Evolutionary conservation across 257 asterid genomes (phyloP).

Genomic region (Solanum pimpinellifolium): DNA sequence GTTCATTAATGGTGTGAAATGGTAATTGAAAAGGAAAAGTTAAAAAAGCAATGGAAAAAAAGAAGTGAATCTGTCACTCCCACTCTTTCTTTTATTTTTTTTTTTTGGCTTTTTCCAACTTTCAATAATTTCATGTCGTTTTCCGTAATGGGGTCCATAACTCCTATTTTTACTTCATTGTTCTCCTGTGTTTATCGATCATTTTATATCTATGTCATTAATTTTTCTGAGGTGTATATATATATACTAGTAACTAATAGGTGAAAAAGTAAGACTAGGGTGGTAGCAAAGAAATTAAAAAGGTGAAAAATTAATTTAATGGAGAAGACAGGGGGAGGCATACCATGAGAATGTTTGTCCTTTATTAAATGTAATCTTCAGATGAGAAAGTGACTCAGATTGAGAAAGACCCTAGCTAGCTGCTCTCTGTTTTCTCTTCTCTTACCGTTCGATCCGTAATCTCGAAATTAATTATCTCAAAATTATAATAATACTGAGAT

Average conservation of each 20-base stretch:
- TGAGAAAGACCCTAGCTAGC: conserved; percentile 50
- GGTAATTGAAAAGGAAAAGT: not conserved
- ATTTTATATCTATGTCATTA: not conserved
- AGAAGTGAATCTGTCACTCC: not conserved
- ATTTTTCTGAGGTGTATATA: not conserved
- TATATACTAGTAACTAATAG: not conserved
- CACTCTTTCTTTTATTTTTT: not conserved
- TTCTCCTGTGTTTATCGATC: not conserved
- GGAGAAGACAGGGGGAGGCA: conserved; percentile 53
- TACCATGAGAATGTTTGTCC: conserved; percentile 92
- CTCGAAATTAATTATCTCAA: rapidly evolving
- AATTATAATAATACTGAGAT: too few relatives aligned
- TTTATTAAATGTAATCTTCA: conserved; percentile 43
- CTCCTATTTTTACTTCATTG: conserved; percentile 15
- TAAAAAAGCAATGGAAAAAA: not conserved
- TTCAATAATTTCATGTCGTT: conserved; percentile 50
- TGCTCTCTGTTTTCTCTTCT: not conserved
- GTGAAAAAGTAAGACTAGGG: not conserved
- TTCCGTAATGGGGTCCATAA: conserved; percentile 44
- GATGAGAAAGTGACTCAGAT: conserved; percentile 58
- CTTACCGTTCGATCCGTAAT: not conserved
- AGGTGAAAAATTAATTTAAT: conserved; percentile 1
- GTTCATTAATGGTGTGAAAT: not conserved
- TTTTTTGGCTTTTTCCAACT: not conserved
- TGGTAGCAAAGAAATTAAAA: not conserved